Base-by-base conservation (phyloP, 129 eudicot genomes). In the Lonicera japonica region DNA sequence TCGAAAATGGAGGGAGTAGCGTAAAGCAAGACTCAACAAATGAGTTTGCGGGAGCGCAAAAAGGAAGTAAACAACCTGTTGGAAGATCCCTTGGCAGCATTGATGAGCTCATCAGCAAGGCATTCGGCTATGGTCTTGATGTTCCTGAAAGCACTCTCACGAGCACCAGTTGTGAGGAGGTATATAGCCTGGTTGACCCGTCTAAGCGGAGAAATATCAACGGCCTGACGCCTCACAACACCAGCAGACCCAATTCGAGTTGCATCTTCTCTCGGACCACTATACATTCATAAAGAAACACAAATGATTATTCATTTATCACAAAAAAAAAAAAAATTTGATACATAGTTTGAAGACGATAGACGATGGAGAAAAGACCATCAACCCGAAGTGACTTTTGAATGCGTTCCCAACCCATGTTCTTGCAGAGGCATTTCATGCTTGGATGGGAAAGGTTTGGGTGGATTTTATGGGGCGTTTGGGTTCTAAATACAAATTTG, bases 41-140 rank as follows among this genome's bases (percentile, higher is more conserved):
- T n/a, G n/a, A n/a, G n/a, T n/a, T n/a, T n/a, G n/a, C n/a, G n/a
- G n/a, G n/a, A n/a, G n/a, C n/a, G n/a, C n/a, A n/a, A n/a, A 38
- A 1, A 23, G 58, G 4, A 21, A 6, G 58, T 9, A 15, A 21
- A 36, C 2, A 18, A 86, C 95, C 87, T 86, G 85, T 86, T 86
- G 4, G 90, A 86, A 54, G 95, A 86, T 36, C 90, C 95, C 69
- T 86, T 86, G 64, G 95, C 95, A 58, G 95, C 95, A 75, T 83
- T 86, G 34, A 86, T 86, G 61, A 86, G 95, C 55, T 86, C 90
- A 61, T 86, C 95, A 54, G 95, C 95, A 68, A 86, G 88, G 25
- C 95, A 86, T 25, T 86, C 89, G 15, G 95, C 95, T 21, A 86
- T 86, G 25, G 87, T 83, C 77, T 83, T 86, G 25, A 86, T 74